Conservation (phyloP, 495 filamentous ascomycete genomes). For the Chaetomidium leptoderma region DNA sequence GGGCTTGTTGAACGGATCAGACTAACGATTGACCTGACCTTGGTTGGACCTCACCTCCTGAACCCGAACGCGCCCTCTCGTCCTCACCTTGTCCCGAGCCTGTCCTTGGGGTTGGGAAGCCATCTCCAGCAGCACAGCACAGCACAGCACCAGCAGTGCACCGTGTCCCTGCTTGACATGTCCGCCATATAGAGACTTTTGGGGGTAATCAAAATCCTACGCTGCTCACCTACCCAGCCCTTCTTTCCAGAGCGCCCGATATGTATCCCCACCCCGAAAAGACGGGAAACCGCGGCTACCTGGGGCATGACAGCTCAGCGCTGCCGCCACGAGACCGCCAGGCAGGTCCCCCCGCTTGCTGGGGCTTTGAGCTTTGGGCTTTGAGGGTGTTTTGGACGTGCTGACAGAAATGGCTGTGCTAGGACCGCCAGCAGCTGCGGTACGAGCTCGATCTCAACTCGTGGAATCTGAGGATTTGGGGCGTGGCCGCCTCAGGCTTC, state of each 20-base stretch:
- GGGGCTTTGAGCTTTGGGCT: background rate
- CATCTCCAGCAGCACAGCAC: too few species aligned
- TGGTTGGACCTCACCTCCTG: background rate
- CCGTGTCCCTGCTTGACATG: too few species aligned
- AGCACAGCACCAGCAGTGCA: too few species aligned
- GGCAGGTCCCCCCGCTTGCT: conserved; percentile 14
- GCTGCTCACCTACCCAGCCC: too few species aligned
- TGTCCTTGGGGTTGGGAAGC: too few species aligned
- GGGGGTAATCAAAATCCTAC: too few species aligned
- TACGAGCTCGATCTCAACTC: conserved; percentile 38
- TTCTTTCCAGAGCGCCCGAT: conserved; percentile 11
- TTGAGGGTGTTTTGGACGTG: background rate
- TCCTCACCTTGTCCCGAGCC: too few species aligned
- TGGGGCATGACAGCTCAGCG: conserved; percentile 30
- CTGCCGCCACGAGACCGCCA: conserved; percentile 27
- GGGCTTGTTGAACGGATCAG: too few species aligned
- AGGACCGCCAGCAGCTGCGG: conserved; percentile 36
- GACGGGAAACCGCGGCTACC: conserved; percentile 30
- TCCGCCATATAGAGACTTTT: too few species aligned
- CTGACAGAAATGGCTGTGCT: background rate
- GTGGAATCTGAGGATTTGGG: conserved; percentile 41
- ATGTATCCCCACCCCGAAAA: conserved; percentile 30
- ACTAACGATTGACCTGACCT: background rate
- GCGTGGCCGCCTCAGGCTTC: conserved; percentile 63
- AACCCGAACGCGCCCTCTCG: too few species aligned